phyloP scores from a whole-genome alignment of 169 alveolate genomes.

The Cryptosporidium viatorum region DNA sequence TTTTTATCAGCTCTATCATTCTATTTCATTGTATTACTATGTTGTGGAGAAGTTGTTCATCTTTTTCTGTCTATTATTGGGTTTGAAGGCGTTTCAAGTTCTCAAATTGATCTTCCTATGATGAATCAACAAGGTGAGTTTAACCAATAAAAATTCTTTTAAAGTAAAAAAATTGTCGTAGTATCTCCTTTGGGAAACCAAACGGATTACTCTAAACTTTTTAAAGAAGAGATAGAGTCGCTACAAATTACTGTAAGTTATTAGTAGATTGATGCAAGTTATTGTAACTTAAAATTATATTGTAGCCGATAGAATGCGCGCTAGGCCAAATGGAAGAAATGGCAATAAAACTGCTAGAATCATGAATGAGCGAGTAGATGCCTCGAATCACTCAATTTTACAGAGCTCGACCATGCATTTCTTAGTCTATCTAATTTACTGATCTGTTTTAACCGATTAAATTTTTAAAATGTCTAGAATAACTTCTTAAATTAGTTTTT shows the following conservation, averaged over 20 bases:
- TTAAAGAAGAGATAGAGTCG: slow-evolving; percentile 61
- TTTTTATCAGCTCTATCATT: slow-evolving; percentile 66
- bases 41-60: slow-evolving; percentile 24
- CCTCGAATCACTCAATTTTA: no score
- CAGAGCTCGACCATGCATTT: neutral
- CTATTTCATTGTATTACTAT: slow-evolving; percentile 37
- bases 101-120: slow-evolving; percentile 47
- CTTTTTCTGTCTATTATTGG: slow-evolving; percentile 9
- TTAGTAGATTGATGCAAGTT: neutral
- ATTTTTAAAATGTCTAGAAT: no score
- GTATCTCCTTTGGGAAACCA: slow-evolving; percentile 58
- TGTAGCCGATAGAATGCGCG: slow-evolving; percentile 13
- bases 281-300: neutral
- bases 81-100: neutral
- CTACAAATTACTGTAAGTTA: slow-evolving; percentile 45
- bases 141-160: neutral
- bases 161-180: neutral
- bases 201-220: slow-evolving; percentile 55
- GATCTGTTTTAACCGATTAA: neutral
- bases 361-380: neutral
- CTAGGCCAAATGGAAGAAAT: slow-evolving; percentile 26
- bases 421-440: no score
- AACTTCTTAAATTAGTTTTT: neutral
- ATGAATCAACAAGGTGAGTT: slow-evolving; percentile 65
- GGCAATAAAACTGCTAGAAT: neutral